Base-by-base conservation (phyloP, 129 eudicot genomes). In the Chrysanthemum lavandulifolium region DNA sequence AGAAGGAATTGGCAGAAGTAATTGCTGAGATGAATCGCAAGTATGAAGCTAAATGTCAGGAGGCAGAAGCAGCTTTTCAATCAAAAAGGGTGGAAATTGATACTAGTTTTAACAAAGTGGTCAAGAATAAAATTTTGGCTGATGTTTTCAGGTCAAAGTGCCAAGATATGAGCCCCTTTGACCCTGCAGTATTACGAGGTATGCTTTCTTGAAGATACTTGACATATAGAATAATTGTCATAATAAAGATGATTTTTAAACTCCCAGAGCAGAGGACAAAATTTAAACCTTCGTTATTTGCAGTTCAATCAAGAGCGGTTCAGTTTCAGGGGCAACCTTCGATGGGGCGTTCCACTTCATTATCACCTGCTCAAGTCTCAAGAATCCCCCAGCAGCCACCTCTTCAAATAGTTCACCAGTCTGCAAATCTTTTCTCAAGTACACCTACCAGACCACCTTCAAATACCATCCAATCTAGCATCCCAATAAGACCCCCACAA, bases 81-180 rank as follows among this genome's bases (percentile, higher is more conserved):
- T 72, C 33, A 47, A 93, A 79, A 68, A 84, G 68, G 68, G 82
- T 76, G n/a, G 95, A 76, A 74, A 81, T 89, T 60, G 95, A 93
- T 19, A 8, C 51, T 18, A 80, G 78, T 80, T 72, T 66, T 33
- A 80, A 80, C 53, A 80, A 69, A 67, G 85, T 81, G 48, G 63
- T 76, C 33, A 82, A 77, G 87, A 89, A 86, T 81, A 83, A 81
- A 71, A 50, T 75, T 16, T 74, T 92, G 78, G 96, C 94, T 0
- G 95, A 89, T n/a, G 77, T 84, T 62, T 85, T 78, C 74, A 82
- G 82, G 75, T 85, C 80, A 10, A 85, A 82, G 79, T 89, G 91
- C 78, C 53, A 79, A 73, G 96, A 92, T 79, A 57, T 73, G 69
- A 76, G 74, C 72, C 67, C 82, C 55, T 72, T 89, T 73, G 77